These are phyloP conservation scores for Eucalyptus sp. DNA, from an alignment of 345 rosid species.

Conservation along the genomic window DNA sequence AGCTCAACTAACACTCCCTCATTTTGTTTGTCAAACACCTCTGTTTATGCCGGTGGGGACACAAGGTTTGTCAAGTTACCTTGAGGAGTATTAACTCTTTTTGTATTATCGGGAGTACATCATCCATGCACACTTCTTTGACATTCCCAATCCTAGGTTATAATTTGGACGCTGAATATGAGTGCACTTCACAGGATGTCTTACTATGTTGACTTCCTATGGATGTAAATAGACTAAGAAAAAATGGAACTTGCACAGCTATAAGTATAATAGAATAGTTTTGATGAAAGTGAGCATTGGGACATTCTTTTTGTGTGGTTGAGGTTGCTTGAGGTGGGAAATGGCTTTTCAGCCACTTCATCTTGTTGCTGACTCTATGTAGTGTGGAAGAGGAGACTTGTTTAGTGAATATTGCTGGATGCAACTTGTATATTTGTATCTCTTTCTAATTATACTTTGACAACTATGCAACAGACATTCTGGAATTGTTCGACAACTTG, in stretches of 20 bases:
- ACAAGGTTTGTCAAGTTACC: constrained; percentile 34
- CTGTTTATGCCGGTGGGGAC: constrained; percentile 87
- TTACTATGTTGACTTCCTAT: background rate
- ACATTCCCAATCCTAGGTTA: background rate
- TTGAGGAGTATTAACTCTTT: background rate
- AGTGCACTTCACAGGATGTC: background rate
- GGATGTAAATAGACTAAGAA: background rate
- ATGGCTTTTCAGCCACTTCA: background rate
- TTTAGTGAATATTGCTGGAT: background rate
- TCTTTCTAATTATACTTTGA: background rate
- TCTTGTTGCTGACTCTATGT: background rate
- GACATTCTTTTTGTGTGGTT: background rate
- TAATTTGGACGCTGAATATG: background rate
- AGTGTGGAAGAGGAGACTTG: background rate
- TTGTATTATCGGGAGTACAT: background rate
- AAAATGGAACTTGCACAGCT: background rate
- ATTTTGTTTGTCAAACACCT: constrained; percentile 59
- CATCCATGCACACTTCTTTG: background rate
- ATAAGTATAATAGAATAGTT: background rate
- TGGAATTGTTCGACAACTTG: background rate
- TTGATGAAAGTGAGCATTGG: background rate
- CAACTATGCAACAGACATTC: background rate
- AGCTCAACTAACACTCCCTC: constrained; percentile 59
- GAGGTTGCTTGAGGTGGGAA: background rate
- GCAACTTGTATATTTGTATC: background rate